Evolutionary conservation across 441 rosid species (phyloP).

Genomic region (Populus tomentosa): DNA sequence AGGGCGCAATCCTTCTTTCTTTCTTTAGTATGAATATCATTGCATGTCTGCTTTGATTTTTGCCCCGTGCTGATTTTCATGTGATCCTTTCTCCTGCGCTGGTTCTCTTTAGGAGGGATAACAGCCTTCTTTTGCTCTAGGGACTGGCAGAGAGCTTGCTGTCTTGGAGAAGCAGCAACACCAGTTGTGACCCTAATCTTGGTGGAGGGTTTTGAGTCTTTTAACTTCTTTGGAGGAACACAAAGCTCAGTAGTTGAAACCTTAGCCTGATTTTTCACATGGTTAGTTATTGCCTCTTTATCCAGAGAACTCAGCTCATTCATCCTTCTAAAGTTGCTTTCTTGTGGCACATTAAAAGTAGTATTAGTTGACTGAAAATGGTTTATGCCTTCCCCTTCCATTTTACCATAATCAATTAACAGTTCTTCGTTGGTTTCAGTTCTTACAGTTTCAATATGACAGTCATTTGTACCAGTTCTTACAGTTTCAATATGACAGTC

Average conservation of each 20-base stretch:
- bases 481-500: slow-evolving; percentile 19
- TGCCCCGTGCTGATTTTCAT: slow-evolving; percentile 11
- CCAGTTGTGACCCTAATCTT: slow-evolving; percentile 24
- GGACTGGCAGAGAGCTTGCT: slow-evolving; percentile 30
- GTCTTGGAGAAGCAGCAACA: slow-evolving; percentile 28
- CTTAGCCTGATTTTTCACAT: slow-evolving; percentile 17
- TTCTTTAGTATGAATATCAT: slow-evolving; percentile 36
- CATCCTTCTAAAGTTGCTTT: slow-evolving; percentile 24
- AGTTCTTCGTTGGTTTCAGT: slow-evolving; percentile 10
- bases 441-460: slow-evolving; percentile 19
- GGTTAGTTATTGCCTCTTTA: slow-evolving; percentile 19
- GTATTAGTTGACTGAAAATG: slow-evolving; percentile 12
- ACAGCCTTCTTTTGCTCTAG: slow-evolving; percentile 27
- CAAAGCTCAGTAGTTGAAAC: slow-evolving; percentile 17
- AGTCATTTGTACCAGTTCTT: slow-evolving; percentile 3
- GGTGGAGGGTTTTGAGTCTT: slow-evolving; percentile 28
- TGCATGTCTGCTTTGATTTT: slow-evolving; percentile 35
- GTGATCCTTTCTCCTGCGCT: slow-evolving; percentile 34
- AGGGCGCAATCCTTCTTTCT: slow-evolving; percentile 21
- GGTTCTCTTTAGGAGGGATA: slow-evolving; percentile 35
- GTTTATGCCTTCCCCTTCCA: slow-evolving; percentile 17
- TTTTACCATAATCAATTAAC: slow-evolving; percentile 20
- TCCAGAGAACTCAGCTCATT: slow-evolving; percentile 22
- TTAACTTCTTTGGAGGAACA: slow-evolving; percentile 27
- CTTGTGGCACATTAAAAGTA: slow-evolving; percentile 20